Evolutionary conservation across 805 yeast species (phyloP).

Genomic region (Trichomonascus vanleenenianus): DNA sequence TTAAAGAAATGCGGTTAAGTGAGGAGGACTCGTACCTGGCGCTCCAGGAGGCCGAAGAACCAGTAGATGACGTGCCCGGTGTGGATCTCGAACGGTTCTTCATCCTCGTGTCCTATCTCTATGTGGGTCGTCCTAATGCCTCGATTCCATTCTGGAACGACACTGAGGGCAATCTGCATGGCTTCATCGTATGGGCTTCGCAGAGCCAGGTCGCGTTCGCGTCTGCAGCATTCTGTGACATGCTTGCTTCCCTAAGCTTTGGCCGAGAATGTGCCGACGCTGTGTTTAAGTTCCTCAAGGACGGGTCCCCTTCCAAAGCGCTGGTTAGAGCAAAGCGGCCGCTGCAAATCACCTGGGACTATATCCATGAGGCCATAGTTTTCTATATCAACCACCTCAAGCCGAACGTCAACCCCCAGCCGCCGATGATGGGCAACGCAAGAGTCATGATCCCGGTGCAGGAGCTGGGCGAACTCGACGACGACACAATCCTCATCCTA

Average conservation of each 20-base stretch:
- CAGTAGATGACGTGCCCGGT: conserved; percentile 49
- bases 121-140: conserved; percentile 50
- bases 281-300: conserved; percentile 15
- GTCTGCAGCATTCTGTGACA: conserved; percentile 71
- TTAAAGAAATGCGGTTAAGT: conserved; percentile 31
- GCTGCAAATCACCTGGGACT: conserved; percentile 41
- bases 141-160: conserved; percentile 62
- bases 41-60: conserved; percentile 15
- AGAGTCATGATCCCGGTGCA: conserved; percentile 14
- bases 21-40: conserved; percentile 33
- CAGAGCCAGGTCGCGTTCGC: conserved; percentile 65
- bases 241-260: conserved; percentile 66
- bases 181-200: conserved; percentile 85
- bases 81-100: conserved; percentile 88
- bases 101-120: conserved; percentile 62
- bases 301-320: background rate
- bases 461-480: conserved; percentile 55
- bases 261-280: conserved; percentile 47
- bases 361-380: conserved; percentile 45
- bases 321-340: background rate
- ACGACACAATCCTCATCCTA: conserved; percentile 68
- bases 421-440: conserved; percentile 3
- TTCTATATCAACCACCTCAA: conserved; percentile 43
- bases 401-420: conserved; percentile 3
- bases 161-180: conserved; percentile 56